Conservation (phyloP, 2,329 filamentous ascomycete genomes). For the Akanthomyces uredinophilus region DNA sequence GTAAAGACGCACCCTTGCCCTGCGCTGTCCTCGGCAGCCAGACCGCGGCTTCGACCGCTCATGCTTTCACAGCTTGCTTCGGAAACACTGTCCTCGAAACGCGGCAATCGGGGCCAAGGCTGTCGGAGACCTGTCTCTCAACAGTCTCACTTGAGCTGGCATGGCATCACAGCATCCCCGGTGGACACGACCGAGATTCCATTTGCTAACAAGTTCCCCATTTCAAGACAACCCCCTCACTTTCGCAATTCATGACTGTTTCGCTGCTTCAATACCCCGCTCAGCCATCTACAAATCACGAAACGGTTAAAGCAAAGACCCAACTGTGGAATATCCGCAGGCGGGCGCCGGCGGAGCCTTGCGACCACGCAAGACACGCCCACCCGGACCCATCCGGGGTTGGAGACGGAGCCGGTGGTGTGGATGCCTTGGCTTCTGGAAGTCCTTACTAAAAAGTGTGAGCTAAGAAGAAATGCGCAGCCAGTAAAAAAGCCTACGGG, state of each 20-base stretch:
- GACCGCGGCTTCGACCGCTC: neutral
- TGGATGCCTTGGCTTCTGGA: neutral
- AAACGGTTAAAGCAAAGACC: neutral
- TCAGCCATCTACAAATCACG: neutral
- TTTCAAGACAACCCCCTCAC: neutral
- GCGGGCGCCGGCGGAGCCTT: conserved; percentile 3
- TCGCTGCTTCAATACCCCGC: neutral
- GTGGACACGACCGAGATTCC: neutral
- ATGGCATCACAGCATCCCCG: neutral
- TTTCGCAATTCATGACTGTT: neutral
- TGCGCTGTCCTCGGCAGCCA: neutral
- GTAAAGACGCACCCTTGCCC: neutral
- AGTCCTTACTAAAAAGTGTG: neutral
- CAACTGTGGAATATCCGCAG: neutral
- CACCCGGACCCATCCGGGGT: conserved; percentile 8
- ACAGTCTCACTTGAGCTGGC: neutral
- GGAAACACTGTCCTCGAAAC: neutral
- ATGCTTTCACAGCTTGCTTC: neutral
- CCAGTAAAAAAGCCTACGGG: neutral
- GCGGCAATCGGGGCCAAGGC: neutral
- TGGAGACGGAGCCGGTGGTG: neutral
- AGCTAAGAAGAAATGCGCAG: neutral
- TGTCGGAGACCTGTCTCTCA: neutral
- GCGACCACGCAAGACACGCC: neutral
- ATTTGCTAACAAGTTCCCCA: neutral